phyloP scores from a whole-genome alignment of 495 filamentous ascomycete species.

The Letharia lupina region DNA sequence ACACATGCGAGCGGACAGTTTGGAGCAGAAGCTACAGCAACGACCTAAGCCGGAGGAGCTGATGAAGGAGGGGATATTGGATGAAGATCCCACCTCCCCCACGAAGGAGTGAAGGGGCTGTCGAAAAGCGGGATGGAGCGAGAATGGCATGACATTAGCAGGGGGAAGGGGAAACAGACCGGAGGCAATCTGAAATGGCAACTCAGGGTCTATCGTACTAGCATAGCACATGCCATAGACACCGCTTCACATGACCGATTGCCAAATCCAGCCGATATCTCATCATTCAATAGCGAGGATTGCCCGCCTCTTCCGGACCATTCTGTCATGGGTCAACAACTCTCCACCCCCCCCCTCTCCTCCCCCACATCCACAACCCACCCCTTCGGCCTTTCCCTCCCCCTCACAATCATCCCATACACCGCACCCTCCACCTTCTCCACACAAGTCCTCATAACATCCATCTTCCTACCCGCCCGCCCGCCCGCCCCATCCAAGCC shows the following conservation, averaged over 20 bases:
- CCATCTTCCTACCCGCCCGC: conserved; percentile 63
- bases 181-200: not conserved
- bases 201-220: not conserved
- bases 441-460: conserved; percentile 79
- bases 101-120: conserved; percentile 7
- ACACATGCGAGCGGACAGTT: conserved; percentile 73
- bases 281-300: not conserved
- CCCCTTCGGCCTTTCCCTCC: conserved; percentile 79
- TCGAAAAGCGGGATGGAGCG: not conserved
- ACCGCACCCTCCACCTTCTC: conserved; percentile 87
- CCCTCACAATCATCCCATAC: conserved; percentile 78
- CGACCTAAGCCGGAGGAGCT: conserved; percentile 67
- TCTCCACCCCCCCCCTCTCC: conserved; percentile 35
- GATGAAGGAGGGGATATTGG: conserved; percentile 68
- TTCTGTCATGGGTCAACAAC: conserved; percentile 25
- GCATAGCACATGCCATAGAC: not conserved
- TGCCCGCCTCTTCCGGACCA: not conserved
- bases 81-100: conserved; percentile 38
- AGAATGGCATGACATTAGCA: not conserved
- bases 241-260: not conserved
- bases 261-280: not conserved
- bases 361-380: conserved; percentile 78
- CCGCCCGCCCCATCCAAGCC: conserved; percentile 45
- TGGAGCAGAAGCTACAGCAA: conserved; percentile 74
- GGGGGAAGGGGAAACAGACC: not conserved